Conservation (phyloP, 78 protist genomes). For the Pirum gemmata region DNA sequence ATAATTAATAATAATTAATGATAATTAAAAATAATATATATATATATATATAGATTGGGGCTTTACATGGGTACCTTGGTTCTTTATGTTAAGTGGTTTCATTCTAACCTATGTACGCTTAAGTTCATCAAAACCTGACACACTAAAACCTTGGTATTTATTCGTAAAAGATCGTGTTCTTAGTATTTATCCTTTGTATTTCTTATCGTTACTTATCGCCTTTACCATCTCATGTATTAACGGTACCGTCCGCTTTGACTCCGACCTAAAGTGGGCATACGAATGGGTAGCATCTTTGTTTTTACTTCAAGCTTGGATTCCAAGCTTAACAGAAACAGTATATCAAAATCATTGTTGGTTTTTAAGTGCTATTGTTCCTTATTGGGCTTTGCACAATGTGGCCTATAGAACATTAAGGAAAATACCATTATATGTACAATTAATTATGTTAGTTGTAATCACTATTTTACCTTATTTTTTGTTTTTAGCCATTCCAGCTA, state of each 20-base stretch:
- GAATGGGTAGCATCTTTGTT: not conserved
- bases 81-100: not conserved
- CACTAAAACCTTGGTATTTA: not conserved
- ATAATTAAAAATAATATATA: too few species aligned
- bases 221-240: not conserved
- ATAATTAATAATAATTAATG: too few species aligned
- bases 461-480: not conserved
- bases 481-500: not conserved
- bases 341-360: not conserved
- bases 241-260: not conserved
- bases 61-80: conserved; percentile 3
- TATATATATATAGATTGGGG: too few species aligned
- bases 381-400: not conserved
- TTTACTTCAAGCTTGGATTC: not conserved
- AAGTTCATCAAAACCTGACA: not conserved
- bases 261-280: not conserved
- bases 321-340: not conserved
- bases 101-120: not conserved
- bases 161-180: not conserved
- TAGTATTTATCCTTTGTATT: not conserved
- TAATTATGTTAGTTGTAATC: not conserved
- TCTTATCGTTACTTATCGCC: not conserved
- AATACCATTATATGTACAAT: too few species aligned
- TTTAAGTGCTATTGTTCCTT: not conserved
- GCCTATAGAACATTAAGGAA: not conserved